Base-by-base conservation (phyloP, 179 eudicot species). In the Patellifolia procumbens region DNA sequence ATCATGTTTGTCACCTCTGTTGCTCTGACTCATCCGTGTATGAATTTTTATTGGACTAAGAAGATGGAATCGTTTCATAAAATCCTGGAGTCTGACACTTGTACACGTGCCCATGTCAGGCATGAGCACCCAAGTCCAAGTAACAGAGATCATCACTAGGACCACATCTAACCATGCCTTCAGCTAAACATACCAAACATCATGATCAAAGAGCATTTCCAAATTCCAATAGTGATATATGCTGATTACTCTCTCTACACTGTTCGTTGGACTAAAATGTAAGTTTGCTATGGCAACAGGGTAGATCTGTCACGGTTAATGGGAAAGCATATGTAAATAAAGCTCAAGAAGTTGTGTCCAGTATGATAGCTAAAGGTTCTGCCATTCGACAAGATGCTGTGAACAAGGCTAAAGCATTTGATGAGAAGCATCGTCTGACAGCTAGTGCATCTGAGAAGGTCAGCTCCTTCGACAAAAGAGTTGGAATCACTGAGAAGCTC, bases 271-370 rank as follows among this genome's bases (percentile, higher is more conserved):
- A 28, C n/a, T 78, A 31, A 78, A n/a, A 16, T 19, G 28, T 60
- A 12, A n/a, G 37, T 52, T 72, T 6, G 51, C 24, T 81, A 35
- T 74, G 55, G 19, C 60, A 35, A 60, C 94, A 90, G 94, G 83
- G 13, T 31, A 87, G 81, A 60, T 55, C 85, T 82, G 81, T n/a
- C n/a, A n/a, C n/a, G n/a, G n/a, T n/a, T 65, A 39, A 80, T 62
- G 91, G 94, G 68, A 90, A 85, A 75, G 83, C 85, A 12, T 88
- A 93, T 66, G 92, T 86, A 39, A 87, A 61, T 81, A 95, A 93
- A 89, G 99, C 99, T 39, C 99, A 95, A 88, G 96, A 88, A 78
- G 98, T 93, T 77, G 98, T 93, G 67, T 88, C 97, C 61, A 93
- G 35, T 87, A 81, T 95, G 91, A 80, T 95, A 66, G 97, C 98